Base-by-base conservation (phyloP, 306 rosid species). In the Luffa acutangula region DNA sequence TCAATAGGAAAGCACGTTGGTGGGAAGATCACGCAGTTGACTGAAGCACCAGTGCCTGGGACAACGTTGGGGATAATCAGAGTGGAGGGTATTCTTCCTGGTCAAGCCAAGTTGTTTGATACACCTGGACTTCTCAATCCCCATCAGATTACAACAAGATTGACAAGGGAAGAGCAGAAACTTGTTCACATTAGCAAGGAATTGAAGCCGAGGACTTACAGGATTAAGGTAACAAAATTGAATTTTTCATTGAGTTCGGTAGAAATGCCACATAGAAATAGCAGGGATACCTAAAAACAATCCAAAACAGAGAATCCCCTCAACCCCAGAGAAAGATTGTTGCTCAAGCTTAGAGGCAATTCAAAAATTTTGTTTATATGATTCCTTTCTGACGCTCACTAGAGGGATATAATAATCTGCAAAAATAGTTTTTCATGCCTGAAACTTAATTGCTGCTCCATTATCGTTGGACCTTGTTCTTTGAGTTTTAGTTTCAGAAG, bases 31-130 rank as follows among this genome's bases (percentile, higher is more conserved):
- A 71, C 88, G 8, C 96, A 92, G 76, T 81, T 95, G 87, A 95
- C 98, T 0, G 97, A 91, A 83, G 98, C 97, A 79, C 93, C 98
- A 5, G 97, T 95, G 42, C 97, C 97, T 8, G 98, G 97, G 39
- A 95, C 98, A 17, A 95, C 98, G 0, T 76, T 95, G 81, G 98
- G 98, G 81, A 92, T 95, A 83, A 86, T 95, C 51, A 91, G 98
- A 83, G 97, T 92, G 82, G 98, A 89, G 76, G 98, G 98, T 62
- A 89, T 93, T 73, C 89, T 95, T 82, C 88, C 97, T 1, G 87
- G 90, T 59, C 90, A 92, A 80, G 92, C 95, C 11, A 95, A 91
- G 80, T 56, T 95, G 86, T 95, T 95, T 52, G 98, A 95, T 85
- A 95, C 98, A 0, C 98, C 98, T 0, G 97, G 98, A 81, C 95